phyloP scores from a whole-genome alignment of 2,329 filamentous ascomycete species.

The Trichothecium roseum region DNA sequence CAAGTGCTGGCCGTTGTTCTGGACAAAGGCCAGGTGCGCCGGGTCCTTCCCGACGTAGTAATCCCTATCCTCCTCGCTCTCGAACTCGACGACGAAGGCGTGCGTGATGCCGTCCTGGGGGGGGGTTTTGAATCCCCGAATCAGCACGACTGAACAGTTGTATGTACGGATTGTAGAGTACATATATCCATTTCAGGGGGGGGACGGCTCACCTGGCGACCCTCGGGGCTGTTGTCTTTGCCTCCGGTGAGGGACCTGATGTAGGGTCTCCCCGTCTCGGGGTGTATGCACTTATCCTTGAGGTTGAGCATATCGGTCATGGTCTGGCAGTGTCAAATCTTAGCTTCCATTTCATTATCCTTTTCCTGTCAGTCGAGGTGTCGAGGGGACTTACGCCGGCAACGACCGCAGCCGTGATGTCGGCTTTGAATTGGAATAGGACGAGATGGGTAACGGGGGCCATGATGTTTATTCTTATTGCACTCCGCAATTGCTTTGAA shows the following conservation, averaged over 20 bases:
- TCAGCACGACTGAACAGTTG: too few species aligned
- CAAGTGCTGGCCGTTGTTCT: conserved; percentile 13
- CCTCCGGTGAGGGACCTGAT: conserved; percentile 47
- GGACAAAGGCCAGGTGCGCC: conserved; percentile 43
- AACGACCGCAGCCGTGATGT: conserved; percentile 3
- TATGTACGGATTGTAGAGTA: too few species aligned
- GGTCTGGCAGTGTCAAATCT: not conserved
- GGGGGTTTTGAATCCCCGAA: too few species aligned
- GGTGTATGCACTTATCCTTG: conserved; percentile 3
- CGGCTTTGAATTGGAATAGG: conserved; percentile 11
- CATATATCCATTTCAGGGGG: too few species aligned
- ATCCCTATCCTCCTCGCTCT: conserved; percentile 47
- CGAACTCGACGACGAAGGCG: conserved; percentile 56
- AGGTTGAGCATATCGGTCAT: not conserved
- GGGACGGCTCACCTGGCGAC: conserved; percentile 35
- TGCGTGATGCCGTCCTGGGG: conserved; percentile 51
- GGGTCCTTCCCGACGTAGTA: conserved; percentile 58
- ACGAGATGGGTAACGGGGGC: conserved; percentile 10
- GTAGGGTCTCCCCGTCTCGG: conserved; percentile 29
- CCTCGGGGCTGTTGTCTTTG: conserved; percentile 47
- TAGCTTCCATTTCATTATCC: not conserved
- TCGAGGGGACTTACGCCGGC: not conserved
- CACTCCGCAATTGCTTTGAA: too few species aligned
- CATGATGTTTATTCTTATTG: too few species aligned
- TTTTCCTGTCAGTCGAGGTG: not conserved